Percentiles rank a stretch among this genome's conserved stretches.
Conservation (phyloP, 2,329 filamentous ascomycete genomes). For the Alternaria sp. region DNA sequence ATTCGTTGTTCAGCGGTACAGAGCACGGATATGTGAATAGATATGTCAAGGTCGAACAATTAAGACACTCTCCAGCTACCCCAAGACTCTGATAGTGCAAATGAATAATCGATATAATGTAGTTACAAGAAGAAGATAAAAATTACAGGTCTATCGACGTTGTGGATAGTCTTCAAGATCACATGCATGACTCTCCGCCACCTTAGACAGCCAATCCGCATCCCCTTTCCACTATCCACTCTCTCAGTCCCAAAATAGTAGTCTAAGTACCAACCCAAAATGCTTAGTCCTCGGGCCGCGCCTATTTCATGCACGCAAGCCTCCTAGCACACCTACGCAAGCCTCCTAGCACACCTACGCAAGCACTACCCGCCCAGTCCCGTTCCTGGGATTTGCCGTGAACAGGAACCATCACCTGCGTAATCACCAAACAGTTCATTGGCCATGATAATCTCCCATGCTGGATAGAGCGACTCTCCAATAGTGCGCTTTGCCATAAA, state of each 20-base stretch:
- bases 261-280: neutral
- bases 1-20: neutral
- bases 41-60: neutral
- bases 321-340: neutral
- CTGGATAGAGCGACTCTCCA: neutral
- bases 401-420: neutral
- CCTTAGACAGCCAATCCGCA: neutral
- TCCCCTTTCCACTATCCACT: neutral
- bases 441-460: neutral
- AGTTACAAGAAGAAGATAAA: too few relatives aligned
- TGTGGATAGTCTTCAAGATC: neutral
- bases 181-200: neutral
- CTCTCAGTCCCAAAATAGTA: neutral
- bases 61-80: neutral
- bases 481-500: neutral
- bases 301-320: neutral
- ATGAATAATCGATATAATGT: too few relatives aligned
- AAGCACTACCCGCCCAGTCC: neutral
- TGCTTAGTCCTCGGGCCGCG: neutral
- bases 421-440: neutral
- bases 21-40: neutral
- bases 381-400: slow-evolving; percentile 2
- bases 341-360: neutral
- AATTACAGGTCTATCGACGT: neutral
- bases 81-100: neutral